Evolutionary conservation across 805 yeast species (phyloP), one percentile per base, ranked within the genome.

Genomic region (Ogataea ramenticola): DNA sequence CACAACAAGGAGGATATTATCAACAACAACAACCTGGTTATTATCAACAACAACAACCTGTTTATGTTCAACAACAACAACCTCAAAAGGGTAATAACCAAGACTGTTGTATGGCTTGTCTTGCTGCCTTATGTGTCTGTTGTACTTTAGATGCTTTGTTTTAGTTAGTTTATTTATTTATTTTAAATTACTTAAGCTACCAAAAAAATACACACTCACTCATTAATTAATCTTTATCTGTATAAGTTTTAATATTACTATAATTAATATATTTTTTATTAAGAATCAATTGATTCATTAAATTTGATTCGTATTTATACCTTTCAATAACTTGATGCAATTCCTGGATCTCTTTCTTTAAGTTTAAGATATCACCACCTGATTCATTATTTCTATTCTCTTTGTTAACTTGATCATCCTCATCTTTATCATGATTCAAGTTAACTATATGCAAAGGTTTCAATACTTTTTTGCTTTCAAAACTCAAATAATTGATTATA

Each of bases 71-170:
- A 50, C 80, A 74, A 51, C 79, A 72, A 50, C 72, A 60, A 41
- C 72, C 70, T 8, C 68, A 60, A 30, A 51, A 51, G 29, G 54
- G 55, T 20, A 66, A 64, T 40, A 65, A 64, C 43, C 57, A 59
- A 11, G 73, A 64, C 47, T 76, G 80, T 60, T 61, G 74, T 52
- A 61, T 72, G 52, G 80, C 74, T 12, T 75, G 80, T 64, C 55
- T 76, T 38, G 79, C 75, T 20, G 79, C 75, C 21, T 44, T 75
- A 57, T 76, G 81, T 70, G 49, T 75, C 46, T 76, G 82, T 55
- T 75, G 77, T 56, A 71, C 80, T 22, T 51, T 76, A 46, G 80
- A 75, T 52, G 70, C 76, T 44, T 42, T 76, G 16, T 71, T 75
- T 49, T 75, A 61, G 56, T 19, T 27, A 3, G 26, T 10, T n/a